These are phyloP conservation scores for Coniella vitis DNA, from an alignment of 2,329 filamentous ascomycete species.

Conservation along the genomic window DNA sequence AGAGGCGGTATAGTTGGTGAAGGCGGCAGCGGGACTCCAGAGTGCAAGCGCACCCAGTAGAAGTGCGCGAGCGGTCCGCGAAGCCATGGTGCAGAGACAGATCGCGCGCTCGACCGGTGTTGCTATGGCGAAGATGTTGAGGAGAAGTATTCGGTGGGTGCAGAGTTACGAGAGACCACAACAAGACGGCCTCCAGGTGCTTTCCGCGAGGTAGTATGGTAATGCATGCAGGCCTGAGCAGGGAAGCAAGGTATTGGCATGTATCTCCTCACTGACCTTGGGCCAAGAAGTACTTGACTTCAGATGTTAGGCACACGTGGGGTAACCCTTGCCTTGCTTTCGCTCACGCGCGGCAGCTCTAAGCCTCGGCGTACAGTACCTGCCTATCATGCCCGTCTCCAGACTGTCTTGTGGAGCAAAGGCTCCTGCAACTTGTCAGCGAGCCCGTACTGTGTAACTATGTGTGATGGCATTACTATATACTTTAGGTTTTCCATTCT, in stretches of 20 bases:
- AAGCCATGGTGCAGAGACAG: constrained; percentile 31
- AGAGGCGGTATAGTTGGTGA: constrained; percentile 49
- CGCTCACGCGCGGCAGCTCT: not conserved
- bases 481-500: no score
- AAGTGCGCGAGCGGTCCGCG: constrained; percentile 30
- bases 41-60: constrained; percentile 34
- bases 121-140: not conserved
- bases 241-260: no score
- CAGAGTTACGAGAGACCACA: not conserved
- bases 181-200: not conserved
- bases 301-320: not conserved
- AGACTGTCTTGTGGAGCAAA: no score
- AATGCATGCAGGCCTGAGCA: no score
- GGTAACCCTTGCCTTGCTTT: not conserved
- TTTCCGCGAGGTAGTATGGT: no score
- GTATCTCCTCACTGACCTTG: no score
- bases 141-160: not conserved
- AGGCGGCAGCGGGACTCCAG: constrained; percentile 32
- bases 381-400: no score
- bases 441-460: no score
- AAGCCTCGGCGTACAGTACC: no score
- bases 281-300: no score
- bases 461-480: no score
- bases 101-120: not conserved
- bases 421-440: no score